Evolutionary conservation across 2,329 filamentous ascomycete species (phyloP).

Genomic region (Trichoderma atrobrunneum): DNA sequence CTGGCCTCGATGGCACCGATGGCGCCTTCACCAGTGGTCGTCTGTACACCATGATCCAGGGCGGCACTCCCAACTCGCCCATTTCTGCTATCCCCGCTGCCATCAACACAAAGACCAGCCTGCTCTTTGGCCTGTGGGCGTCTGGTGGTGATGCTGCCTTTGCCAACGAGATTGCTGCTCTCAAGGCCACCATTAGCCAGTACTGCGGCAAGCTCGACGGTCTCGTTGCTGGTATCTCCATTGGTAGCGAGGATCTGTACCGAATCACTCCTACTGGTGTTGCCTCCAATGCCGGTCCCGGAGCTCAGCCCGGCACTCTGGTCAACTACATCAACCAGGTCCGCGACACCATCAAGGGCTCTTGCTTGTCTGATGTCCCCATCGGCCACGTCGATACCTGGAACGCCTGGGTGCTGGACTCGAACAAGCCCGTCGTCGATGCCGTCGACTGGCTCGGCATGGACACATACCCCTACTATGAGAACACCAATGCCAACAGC

Average conservation of each 20-base stretch:
- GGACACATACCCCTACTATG: conserved; percentile 83
- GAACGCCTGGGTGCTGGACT: conserved; percentile 71
- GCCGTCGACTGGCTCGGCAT: conserved; percentile 77
- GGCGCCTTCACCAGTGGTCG: conserved; percentile 65
- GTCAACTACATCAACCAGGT: conserved; percentile 69
- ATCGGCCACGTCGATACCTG: conserved; percentile 90
- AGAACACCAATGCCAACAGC: conserved; percentile 64
- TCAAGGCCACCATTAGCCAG: conserved; percentile 64
- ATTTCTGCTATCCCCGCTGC: conserved; percentile 78
- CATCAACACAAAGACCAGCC: conserved; percentile 71
- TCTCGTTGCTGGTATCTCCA: conserved; percentile 76
- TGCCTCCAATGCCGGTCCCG: conserved; percentile 58
- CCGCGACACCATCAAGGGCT: conserved; percentile 60
- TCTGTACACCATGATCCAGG: conserved; percentile 75
- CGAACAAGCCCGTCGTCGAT: conserved; percentile 68
- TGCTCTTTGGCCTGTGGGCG: conserved; percentile 82
- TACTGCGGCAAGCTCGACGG: conserved; percentile 65
- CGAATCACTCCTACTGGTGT: conserved; percentile 70
- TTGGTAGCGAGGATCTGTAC: conserved; percentile 86
- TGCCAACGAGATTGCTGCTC: conserved; percentile 69
- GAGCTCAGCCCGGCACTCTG: conserved; percentile 60
- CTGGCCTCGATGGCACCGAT: conserved; percentile 59
- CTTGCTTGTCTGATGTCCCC: conserved; percentile 53
- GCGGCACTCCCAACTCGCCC: conserved; percentile 59
- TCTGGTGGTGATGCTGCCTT: conserved; percentile 64